phyloP scores from a whole-genome alignment of 768 basidiomycete species.

The Collybia mongolica region DNA sequence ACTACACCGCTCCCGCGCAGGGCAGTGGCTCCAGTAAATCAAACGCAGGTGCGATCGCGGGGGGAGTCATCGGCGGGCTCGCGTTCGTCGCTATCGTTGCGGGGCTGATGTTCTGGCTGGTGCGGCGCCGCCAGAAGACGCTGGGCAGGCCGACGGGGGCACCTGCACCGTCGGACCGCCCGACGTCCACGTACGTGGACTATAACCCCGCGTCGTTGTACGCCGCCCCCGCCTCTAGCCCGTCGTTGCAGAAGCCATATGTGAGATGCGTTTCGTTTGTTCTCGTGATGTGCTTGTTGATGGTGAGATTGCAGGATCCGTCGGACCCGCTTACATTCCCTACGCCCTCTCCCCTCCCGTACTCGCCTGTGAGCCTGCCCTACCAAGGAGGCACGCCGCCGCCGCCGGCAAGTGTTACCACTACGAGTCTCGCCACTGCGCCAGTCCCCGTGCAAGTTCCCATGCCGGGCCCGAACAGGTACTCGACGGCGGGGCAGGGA shows the following conservation, averaged over 20 bases:
- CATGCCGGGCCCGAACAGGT: too few species aligned
- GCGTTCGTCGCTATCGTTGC: slow-evolving; percentile 16
- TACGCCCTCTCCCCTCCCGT: not conserved
- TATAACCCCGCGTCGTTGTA: too few species aligned
- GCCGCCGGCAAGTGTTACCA: too few species aligned
- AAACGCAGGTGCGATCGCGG: slow-evolving; percentile 22
- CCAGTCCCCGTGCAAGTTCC: too few species aligned
- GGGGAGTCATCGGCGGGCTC: slow-evolving; percentile 24
- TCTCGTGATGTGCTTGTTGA: not conserved
- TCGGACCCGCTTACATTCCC: not conserved
- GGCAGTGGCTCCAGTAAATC: slow-evolving; percentile 9
- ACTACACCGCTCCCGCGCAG: too few species aligned
- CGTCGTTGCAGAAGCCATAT: not conserved
- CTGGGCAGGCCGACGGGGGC: not conserved
- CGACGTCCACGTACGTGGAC: not conserved
- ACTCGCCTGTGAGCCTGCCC: too few species aligned
- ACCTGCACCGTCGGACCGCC: too few species aligned
- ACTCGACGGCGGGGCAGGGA: too few species aligned
- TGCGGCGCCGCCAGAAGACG: slow-evolving; percentile 11
- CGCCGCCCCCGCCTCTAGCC: not conserved
- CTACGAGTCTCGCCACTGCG: too few species aligned
- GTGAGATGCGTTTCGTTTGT: not conserved
- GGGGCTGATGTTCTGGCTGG: slow-evolving; percentile 11
- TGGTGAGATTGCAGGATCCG: not conserved
- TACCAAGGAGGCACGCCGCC: too few species aligned